Base-by-base conservation (phyloP, 257 asterid genomes). In the Haberlea rhodopensis region DNA sequence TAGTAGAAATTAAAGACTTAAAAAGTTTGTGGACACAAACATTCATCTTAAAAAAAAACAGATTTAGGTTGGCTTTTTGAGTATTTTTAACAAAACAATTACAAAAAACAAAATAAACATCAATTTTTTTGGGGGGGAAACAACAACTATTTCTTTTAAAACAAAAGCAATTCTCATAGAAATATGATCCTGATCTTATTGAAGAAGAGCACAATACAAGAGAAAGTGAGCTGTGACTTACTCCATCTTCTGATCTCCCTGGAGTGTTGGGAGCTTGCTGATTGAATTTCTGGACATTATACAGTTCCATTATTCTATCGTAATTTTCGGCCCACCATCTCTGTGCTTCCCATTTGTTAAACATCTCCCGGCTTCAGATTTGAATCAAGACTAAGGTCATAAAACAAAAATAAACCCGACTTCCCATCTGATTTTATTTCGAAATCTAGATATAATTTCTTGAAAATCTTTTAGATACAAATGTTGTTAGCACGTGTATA, bases 261-360 rank as follows among this genome's bases (percentile, higher is more conserved):
- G 97, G 95, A 11, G 97, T 89, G 73, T 83, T 73, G 59, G 82
- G 76, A 31, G 87, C 94, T 76, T 87, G 97, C 76, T 73, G 84
- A 22, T 90, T 87, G 80, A 89, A 89, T 79, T 77, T 87, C 78
- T 85, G 95, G 49, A 89, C 95, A 59, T 89, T 89, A 71, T 89
- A 87, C 1, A 89, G 88, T 85, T 89, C 97, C 94, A 87, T 87
- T 65, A 89, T 87, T 57, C 91, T 73, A 60, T 89, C 97, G 45
- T 80, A 89, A 34, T 89, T 89, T 68, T 89, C 97, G 0, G 85
- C 95, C 95, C 95, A 87, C 97, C 95, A 87, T 66, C 91, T 77
- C 63, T 89, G 97, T 45, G 95, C 97, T 84, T 89, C 83, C 91
- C 94, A 87, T 66, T 85, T 89, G 80, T 83, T 73, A 69, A 87